phyloP scores from a whole-genome alignment of 768 basidiomycete genomes.

The Lanmaoa pseudosensibilis region DNA sequence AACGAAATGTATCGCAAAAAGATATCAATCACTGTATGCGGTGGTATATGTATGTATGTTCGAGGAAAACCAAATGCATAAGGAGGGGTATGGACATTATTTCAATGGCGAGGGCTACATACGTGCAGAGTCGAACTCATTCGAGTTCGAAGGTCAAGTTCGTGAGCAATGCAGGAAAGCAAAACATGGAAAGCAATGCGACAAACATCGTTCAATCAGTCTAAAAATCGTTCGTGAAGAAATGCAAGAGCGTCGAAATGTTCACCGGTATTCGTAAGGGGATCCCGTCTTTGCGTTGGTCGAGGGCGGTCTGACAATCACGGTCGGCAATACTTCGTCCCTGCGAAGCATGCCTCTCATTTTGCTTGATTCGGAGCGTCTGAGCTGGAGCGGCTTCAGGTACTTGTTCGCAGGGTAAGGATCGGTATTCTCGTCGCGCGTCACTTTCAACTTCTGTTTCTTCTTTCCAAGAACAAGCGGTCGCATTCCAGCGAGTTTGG shows the following conservation, averaged over 20 bases:
- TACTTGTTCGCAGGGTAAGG: conserved; percentile 43
- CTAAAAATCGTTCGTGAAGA: conserved; percentile 2
- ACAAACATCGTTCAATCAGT: background rate
- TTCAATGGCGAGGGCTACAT: conserved; percentile 1
- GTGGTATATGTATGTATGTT: background rate
- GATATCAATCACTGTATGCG: background rate
- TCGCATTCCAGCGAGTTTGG: conserved; percentile 38
- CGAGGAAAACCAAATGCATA: background rate
- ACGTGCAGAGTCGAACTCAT: background rate
- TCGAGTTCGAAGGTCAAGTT: background rate
- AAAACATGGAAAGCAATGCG: background rate
- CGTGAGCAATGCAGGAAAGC: background rate
- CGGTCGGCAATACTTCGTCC: conserved; percentile 56
- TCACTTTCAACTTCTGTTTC: conserved; percentile 41
- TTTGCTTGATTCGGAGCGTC: conserved; percentile 63
- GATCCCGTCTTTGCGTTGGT: conserved; percentile 44
- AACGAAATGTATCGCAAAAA: conserved; percentile 4
- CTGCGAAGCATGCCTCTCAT: conserved; percentile 56
- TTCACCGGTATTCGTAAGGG: conserved; percentile 43
- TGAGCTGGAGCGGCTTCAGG: conserved; percentile 60
- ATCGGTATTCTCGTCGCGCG: conserved; percentile 35
- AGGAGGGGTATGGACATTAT: conserved; percentile 13
- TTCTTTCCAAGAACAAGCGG: conserved; percentile 63
- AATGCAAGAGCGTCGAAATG: background rate
- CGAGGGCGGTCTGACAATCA: conserved; percentile 63